These are phyloP conservation scores for Arthroderma uncinatum DNA, from an alignment of 2,329 filamentous ascomycete species.

Conservation along the genomic window DNA sequence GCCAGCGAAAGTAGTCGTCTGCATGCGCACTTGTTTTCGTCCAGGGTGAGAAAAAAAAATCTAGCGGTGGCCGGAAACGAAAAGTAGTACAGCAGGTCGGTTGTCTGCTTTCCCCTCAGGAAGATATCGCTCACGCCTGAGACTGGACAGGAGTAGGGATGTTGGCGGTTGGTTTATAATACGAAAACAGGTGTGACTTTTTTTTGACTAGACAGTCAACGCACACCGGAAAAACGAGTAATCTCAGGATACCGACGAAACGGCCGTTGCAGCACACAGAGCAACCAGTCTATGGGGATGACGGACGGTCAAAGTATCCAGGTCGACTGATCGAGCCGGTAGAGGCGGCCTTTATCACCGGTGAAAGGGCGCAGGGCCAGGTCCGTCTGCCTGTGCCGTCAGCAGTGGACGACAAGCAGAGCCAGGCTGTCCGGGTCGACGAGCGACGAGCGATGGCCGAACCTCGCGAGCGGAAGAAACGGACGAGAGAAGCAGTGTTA, in stretches of 20 bases:
- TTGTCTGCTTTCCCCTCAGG: background rate
- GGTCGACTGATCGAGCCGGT: background rate
- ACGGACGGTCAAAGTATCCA: background rate
- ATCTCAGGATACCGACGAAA: background rate
- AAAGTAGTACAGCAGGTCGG: background rate
- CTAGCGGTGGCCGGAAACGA: background rate
- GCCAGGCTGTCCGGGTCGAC: background rate
- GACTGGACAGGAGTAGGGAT: background rate
- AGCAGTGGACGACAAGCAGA: conserved; percentile 1
- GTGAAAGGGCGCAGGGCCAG: background rate
- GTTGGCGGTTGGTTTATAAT: background rate
- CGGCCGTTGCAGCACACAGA: background rate
- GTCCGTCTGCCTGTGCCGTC: background rate
- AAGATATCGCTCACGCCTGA: background rate
- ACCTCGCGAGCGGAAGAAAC: background rate
- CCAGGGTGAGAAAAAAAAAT: background rate
- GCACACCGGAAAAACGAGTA: background rate
- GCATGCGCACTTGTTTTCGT: conserved; percentile 2
- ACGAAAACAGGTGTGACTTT: background rate
- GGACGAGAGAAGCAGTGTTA: background rate
- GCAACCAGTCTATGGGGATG: background rate
- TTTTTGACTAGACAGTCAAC: background rate
- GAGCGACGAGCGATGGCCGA: background rate
- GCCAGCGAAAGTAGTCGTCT: background rate
- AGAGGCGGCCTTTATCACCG: background rate